Evolutionary conservation across 2,329 filamentous ascomycete genomes (phyloP), one percentile per base, ranked within the genome.

Genomic region (Aspergillus sp.): DNA sequence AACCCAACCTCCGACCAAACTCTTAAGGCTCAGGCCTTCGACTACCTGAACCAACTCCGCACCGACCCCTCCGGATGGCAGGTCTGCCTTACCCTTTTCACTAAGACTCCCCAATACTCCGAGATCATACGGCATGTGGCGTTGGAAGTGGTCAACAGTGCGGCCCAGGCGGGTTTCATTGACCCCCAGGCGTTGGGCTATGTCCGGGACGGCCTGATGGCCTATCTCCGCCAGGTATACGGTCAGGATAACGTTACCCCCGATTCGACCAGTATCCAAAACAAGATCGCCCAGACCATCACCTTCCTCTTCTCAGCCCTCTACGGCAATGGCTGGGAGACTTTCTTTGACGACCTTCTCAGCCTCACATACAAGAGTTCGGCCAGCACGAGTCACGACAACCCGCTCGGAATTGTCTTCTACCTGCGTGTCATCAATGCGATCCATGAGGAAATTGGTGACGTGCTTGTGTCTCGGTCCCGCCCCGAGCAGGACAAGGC

Each of bases 361-460:
- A 84, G 84, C 60, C 78, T 99, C 66, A 92, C 93, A 6, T 85
- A 84, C 61, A 78, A 83, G 27, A 81, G 84, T 23, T 84, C 86
- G 64, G 64, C 74, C 1, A 86, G 85, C 66, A 80, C 82, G 53
- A 77, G 78, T 47, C 84, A 82, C 64, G 87, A 92, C 72, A 96
- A 96, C 72, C 78, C 87, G 39, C 75, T 84, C 1, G 94, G 91
- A 3, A 90, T 95, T 51, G 81, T 93, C 36, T 86, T 99, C 68
- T 98, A 97, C 78, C 84, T 99, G 58, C 90, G 94, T 54, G 87
- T 97, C 64, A 84, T 98, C 50, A 86, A 89, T 66, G 95, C 93
- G 36, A 89, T 99, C 50, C 95, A 99, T 72, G 95, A 99, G 70
- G 95, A 99, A 77, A 97, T 99, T 71, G 95, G 94, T 64, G 95